Base-by-base conservation (phyloP, 352 stramenopile species). In the Globisporangium spiculum region DNA sequence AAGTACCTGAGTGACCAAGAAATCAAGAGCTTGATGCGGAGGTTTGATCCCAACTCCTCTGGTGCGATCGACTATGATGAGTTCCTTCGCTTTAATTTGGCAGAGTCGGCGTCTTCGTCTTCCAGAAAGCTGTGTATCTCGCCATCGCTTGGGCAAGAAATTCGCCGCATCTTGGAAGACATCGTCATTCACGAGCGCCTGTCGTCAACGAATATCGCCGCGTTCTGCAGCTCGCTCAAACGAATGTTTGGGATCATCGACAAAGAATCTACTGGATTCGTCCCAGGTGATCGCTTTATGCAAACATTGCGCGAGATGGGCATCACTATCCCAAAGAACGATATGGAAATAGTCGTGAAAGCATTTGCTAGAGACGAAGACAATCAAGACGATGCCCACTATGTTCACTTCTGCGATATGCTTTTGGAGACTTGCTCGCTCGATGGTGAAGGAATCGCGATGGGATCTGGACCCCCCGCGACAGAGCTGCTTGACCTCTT, bases 231-330 rank as follows among this genome's bases (percentile, higher is more conserved):
- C 14, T 90, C 86, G 14, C 66, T 94, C 22, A 91, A 91, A 53
- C 77, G 86, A 44, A 94, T 91, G 84, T 92, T 92, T 68, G 77
- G 71, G 20, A 94, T 93, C 52, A 81, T 92, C 16, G 86, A 94
- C 73, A 91, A 92, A 56, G 81, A 91, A 9, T 84, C 76, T 1
- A 84, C 74, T 1, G 84, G 86, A 4, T 73, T 79, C 26, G 65
- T 94, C 2, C 60, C 83, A 24, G 60, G 56, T 22, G 73, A 57
- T 18, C 70, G 78, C 36, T 93, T 94, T 65, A 62, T 79, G 14
- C 75, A 90, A 59, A 88, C 81, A 1, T 69, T 94, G 18, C 72
- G 77, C 9, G 84, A 91, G 22, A 88, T 92, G 79, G 81, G 81
- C 36, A 76, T 92, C 56, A 66, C 56, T 0, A 34, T 92, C 0